Percentiles rank a stretch among this genome's conserved stretches.
These are phyloP conservation scores for Hylodesmum podocarpum DNA, from an alignment of 306 rosid genomes.

Conservation along the genomic window DNA sequence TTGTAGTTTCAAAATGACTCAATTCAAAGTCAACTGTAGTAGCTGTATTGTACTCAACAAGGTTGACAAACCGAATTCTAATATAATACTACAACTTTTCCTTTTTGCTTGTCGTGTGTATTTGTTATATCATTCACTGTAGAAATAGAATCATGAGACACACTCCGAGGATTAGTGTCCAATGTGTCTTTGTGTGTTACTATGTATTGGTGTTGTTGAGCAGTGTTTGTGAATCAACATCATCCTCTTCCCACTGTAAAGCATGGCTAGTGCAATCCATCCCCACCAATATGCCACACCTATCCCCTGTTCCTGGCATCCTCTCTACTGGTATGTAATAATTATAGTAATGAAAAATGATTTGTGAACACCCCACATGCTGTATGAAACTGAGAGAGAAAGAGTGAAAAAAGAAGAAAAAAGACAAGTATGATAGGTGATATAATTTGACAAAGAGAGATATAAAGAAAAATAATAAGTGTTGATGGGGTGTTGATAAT, in stretches of 20 bases:
- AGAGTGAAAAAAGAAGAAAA: too few species aligned
- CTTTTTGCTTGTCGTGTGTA: neutral
- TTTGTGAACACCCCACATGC: too few species aligned
- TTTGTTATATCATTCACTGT: neutral
- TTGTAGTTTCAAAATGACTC: neutral
- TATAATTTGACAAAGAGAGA: too few species aligned
- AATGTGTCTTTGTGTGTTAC: neutral
- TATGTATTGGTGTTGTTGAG: neutral
- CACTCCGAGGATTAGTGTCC: conserved; percentile 15
- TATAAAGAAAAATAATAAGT: too few species aligned
- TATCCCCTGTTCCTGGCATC: conserved; percentile 64
- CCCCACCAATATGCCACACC: conserved; percentile 83
- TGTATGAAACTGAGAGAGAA: too few species aligned
- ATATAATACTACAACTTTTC: neutral
- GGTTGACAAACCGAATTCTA: neutral
- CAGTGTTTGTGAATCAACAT: conserved; percentile 31
- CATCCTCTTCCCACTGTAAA: conserved; percentile 48
- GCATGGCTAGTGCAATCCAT: conserved; percentile 93
- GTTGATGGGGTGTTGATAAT: too few species aligned
- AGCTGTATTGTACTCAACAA: neutral
- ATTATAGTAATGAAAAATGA: neutral
- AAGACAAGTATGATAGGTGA: too few species aligned
- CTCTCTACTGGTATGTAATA: conserved; percentile 58
- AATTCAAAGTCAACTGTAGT: neutral
- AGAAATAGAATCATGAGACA: conserved; percentile 12